A percentile compares a stretch with the other conserved stretches of the same genome.
Evolutionary conservation across 352 stramenopile species (phyloP).

Genomic region (Peronospora destructor): DNA sequence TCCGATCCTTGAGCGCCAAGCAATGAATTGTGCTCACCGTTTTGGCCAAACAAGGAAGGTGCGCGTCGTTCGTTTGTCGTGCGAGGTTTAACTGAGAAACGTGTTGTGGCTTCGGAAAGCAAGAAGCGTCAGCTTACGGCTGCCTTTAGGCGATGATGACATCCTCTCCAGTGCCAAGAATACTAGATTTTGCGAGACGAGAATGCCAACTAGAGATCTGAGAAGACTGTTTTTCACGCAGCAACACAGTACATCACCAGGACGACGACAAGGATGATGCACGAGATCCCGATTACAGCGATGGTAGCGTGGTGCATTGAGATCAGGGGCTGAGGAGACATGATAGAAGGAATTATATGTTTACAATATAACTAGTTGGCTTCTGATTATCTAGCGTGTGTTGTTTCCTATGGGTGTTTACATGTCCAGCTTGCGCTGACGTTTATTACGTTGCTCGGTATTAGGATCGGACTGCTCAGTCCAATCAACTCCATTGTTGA

Average conservation of each 20-base stretch:
- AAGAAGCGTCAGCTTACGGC: slow-evolving; percentile 81
- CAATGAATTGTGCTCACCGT: slow-evolving; percentile 84
- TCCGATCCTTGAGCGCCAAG: slow-evolving; percentile 86
- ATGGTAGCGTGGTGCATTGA: no score
- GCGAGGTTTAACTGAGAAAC: slow-evolving; percentile 86
- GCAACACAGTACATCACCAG: slow-evolving; percentile 6
- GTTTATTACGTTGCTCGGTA: no score
- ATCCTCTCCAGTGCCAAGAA: slow-evolving; percentile 11
- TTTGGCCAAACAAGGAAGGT: slow-evolving; percentile 75
- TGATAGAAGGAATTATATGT: no score
- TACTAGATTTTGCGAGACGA: slow-evolving; percentile 26
- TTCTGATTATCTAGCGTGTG: no score
- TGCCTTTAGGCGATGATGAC: slow-evolving; percentile 44
- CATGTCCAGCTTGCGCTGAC: no score
- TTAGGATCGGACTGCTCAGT: no score
- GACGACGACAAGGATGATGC: neutral
- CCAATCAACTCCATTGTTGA: no score
- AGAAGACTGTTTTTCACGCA: slow-evolving; percentile 45
- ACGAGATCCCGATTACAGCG: neutral
- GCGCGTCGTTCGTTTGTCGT: slow-evolving; percentile 74
- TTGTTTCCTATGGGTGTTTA: no score
- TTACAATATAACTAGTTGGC: no score
- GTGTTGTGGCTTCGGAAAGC: slow-evolving; percentile 82
- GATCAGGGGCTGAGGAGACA: no score
- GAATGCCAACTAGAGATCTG: slow-evolving; percentile 40